Conservation (phyloP, 176 grass and related monocot species). For the Musa schizocarpa region DNA sequence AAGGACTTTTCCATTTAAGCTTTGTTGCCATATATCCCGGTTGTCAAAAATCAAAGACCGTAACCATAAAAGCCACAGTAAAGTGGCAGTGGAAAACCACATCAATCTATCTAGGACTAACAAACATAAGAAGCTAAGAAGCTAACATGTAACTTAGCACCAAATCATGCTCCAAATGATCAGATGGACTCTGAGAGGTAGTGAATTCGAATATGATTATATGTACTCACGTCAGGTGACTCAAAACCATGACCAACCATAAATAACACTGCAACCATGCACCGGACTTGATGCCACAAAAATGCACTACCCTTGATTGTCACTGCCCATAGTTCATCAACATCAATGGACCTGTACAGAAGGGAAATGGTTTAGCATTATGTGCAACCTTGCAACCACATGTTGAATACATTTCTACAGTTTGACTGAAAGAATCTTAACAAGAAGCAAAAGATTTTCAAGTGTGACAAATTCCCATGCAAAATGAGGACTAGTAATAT, state of each 20-base stretch:
- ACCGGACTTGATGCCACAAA: constrained; percentile 97
- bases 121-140: not conserved
- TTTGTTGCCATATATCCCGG: not conserved
- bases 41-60: not conserved
- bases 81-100: not conserved
- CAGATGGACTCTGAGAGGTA: not conserved
- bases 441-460: not conserved
- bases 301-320: constrained; percentile 87
- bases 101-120: not conserved
- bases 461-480: not conserved
- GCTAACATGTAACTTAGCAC: not conserved
- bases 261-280: constrained; percentile 94
- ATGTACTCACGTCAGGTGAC: constrained; percentile 65
- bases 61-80: not conserved
- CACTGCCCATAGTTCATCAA: constrained; percentile 78
- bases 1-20: too few relatives aligned
- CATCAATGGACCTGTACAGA: constrained; percentile 41
- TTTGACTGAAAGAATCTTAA: not conserved
- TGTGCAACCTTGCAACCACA: not conserved
- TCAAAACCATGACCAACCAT: constrained; percentile 75
- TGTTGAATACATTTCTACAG: not conserved
- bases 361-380: not conserved
- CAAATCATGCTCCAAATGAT: not conserved
- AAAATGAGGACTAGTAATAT: too few relatives aligned
- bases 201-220: constrained; percentile 9